phyloP scores from a whole-genome alignment of 2,329 filamentous ascomycete species.

The Trichoderma citrinoviride region DNA sequence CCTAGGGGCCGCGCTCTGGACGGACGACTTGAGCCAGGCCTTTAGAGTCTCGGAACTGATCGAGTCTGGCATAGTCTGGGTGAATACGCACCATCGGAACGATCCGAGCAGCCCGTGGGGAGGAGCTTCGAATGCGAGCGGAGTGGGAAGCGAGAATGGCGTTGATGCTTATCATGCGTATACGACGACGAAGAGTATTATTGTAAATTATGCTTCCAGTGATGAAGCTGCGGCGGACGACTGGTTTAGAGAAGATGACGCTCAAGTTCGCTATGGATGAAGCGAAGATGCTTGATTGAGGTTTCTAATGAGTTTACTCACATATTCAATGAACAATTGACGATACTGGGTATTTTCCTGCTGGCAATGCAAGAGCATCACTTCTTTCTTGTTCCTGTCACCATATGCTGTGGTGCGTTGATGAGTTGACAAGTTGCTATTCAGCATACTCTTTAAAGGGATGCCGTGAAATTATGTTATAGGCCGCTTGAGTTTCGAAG shows the following conservation, averaged over 20 bases:
- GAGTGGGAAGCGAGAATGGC: conserved; percentile 72
- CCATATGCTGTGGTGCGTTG: too few species aligned
- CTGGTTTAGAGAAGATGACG: conserved; percentile 63
- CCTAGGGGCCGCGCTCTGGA: conserved; percentile 75
- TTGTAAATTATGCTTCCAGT: conserved; percentile 64
- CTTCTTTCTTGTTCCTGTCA: too few species aligned
- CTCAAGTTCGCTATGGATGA: conserved; percentile 45
- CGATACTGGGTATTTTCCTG: not conserved
- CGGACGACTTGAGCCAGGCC: conserved; percentile 68
- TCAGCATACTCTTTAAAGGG: too few species aligned
- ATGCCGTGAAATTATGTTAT: too few species aligned
- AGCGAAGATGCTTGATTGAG: not conserved
- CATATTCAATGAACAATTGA: not conserved
- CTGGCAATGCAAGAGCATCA: not conserved
- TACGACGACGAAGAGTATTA: conserved; percentile 61
- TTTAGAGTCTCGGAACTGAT: conserved; percentile 72
- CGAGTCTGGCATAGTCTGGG: conserved; percentile 61
- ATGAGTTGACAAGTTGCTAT: too few species aligned
- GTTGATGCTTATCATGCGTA: conserved; percentile 61
- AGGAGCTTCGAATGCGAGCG: conserved; percentile 59
- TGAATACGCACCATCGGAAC: conserved; percentile 66
- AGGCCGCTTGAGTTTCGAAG: too few species aligned
- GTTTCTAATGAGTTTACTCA: too few species aligned
- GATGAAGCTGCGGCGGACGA: conserved; percentile 57
- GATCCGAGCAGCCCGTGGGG: conserved; percentile 72